A percentile compares a stretch with the other conserved stretches of the same genome.
Evolutionary conservation across 345 rosid species (phyloP).

Genomic region (Camelina hispida): DNA sequence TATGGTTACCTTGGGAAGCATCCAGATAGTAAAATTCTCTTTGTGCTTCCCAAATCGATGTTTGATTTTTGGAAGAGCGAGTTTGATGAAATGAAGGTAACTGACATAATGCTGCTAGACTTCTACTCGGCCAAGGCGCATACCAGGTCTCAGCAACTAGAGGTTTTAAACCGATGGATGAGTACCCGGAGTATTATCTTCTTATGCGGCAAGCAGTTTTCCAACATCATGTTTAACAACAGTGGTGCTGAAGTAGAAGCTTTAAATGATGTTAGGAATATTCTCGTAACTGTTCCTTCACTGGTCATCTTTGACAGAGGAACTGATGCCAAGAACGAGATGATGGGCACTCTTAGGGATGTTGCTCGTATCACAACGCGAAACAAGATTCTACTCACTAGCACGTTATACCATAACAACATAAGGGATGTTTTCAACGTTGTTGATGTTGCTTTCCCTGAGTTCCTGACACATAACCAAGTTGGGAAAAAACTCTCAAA

Average conservation of each 20-base stretch:
- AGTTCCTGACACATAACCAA: not conserved
- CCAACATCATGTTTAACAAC: constrained; percentile 55
- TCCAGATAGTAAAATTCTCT: constrained; percentile 61
- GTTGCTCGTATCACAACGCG: constrained; percentile 64
- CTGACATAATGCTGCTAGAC: constrained; percentile 38
- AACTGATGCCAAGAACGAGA: constrained; percentile 53
- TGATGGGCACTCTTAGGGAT: constrained; percentile 57
- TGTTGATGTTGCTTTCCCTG: constrained; percentile 60
- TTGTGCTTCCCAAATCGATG: constrained; percentile 69
- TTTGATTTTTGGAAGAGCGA: constrained; percentile 61
- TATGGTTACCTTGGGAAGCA: constrained; percentile 64
- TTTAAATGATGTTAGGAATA: constrained; percentile 52
- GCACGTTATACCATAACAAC: constrained; percentile 69
- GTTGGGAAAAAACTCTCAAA: not conserved
- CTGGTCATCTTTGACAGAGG: constrained; percentile 69
- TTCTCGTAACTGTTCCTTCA: constrained; percentile 54
- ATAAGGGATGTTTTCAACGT: constrained; percentile 70
- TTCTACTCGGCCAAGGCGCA: not conserved
- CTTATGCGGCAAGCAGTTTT: constrained; percentile 67
- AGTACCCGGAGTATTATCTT: constrained; percentile 50
- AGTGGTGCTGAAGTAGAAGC: constrained; percentile 12
- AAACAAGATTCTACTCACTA: constrained; percentile 63
- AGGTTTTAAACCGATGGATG: no score
- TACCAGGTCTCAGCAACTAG: no score
- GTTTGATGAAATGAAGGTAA: constrained; percentile 60